Evolutionary conservation across 495 filamentous ascomycete genomes (phyloP).

Genomic region (Aspergillus sclerotioniger): DNA sequence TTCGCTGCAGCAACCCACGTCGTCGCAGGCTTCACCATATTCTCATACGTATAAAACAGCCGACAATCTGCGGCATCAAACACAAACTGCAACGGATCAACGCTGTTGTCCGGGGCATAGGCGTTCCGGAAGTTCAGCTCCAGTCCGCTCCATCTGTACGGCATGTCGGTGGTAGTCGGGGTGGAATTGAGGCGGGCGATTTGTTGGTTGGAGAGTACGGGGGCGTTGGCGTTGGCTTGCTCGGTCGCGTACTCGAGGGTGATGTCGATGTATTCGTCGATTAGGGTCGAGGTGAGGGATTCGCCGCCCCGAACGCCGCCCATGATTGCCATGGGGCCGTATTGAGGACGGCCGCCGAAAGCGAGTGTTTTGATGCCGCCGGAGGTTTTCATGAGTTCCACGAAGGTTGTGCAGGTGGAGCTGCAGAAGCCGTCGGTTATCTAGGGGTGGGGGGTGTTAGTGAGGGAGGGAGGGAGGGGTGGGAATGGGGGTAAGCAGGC

Average conservation of each 20-base stretch:
- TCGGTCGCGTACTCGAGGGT: neutral
- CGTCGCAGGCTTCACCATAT: slow-evolving; percentile 9
- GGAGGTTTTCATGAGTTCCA: slow-evolving; percentile 46
- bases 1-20: slow-evolving; percentile 23
- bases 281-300: neutral
- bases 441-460: neutral
- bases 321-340: slow-evolving; percentile 56
- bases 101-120: slow-evolving; percentile 12
- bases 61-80: slow-evolving; percentile 32
- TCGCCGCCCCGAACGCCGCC: slow-evolving; percentile 52
- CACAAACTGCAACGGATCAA: slow-evolving; percentile 25
- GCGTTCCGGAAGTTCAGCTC: slow-evolving; percentile 20
- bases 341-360: slow-evolving; percentile 55
- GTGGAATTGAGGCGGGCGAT: neutral
- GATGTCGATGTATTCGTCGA: neutral
- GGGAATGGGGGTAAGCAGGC: too few relatives aligned
- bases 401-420: slow-evolving; percentile 58
- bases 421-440: slow-evolving; percentile 57
- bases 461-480: neutral
- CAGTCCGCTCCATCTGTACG: neutral
- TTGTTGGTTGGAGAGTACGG: neutral
- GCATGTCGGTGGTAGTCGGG: neutral
- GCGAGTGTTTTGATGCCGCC: slow-evolving; percentile 56
- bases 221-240: too few relatives aligned
- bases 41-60: slow-evolving; percentile 28